Evolutionary conservation across 208 protist genomes (phyloP), one percentile per base, ranked within the genome.

Genomic region (Naegleria fowleri): DNA sequence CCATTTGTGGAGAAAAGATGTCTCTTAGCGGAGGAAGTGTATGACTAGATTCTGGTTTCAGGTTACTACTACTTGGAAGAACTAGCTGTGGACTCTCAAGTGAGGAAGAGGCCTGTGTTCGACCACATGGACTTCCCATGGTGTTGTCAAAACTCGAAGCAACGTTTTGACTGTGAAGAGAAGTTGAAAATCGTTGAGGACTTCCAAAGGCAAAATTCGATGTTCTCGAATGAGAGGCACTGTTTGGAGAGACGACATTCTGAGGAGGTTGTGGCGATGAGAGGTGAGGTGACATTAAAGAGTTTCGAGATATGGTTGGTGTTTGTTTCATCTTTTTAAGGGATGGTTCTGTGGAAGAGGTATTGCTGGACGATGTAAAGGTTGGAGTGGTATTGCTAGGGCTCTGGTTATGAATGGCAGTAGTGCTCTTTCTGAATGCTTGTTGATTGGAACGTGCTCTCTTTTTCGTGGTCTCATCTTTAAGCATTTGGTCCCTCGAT

Each of bases 391-490:
- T 22, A 58, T 58, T 58, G 16, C 16, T 22, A 58, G 11, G 6
- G 16, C 16, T 58, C 3, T 16, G 25, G 16, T n/a, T 3, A n/a
- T 16, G 58, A 3, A 75, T 29, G 25, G 13, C 58, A 22, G 25
- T 4, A 2, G 16, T n/a, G 4, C 11, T 29, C 13, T 75, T 75
- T n/a, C 25, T 75, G 25, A n/a, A n/a, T n/a, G 6, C 29, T 13
- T 79, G 19, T 33, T 29, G 29, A 9, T 36, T 79, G 6, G 6
- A 36, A 36, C 67, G 16, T 36, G 6, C 25, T 79, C 67, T 79
- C 67, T 79, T 79, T n/a, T 79, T 79, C n/a, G 67, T 79, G 29
- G 16, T 36, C n/a, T 79, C 67, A 79, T 79, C 67, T 36, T 79
- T 79, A 13, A 36, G 5, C 67, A 79, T 79, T 79, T 79, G 67